Base-by-base conservation (phyloP, 306 rosid species). In the Astragalus glycyphyllos region DNA sequence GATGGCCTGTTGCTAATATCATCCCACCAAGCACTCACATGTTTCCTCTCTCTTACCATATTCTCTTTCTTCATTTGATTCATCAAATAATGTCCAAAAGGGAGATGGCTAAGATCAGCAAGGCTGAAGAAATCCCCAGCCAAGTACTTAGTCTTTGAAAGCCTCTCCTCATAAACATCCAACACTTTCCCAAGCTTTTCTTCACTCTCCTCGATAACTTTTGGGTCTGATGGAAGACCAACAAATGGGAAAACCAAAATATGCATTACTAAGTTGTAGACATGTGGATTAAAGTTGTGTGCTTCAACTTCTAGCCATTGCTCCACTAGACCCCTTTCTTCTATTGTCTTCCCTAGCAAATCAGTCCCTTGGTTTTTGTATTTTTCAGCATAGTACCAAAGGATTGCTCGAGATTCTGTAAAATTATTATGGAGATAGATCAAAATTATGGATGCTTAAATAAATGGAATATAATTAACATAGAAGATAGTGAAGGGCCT, bases 11-110 rank as follows among this genome's bases (percentile, higher is more conserved):
- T 56, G 42, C 79, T 75, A 75, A 75, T 75, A 32, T 75, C 68
- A 75, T 75, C 79, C 79, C 79, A 66, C 79, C 68, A 75, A 66
- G 20, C 73, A 75, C 66, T 75, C 32, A 75, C 79, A 65, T 75
- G 60, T 13, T 75, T 65, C 45, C 73, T 75, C 11, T 75, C 60
- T 17, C 58, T 65, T 0, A 75, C 60, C 32, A 75, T 11, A 55
- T 56, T 32, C 59, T 35, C 79, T 16, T n/a, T 55, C 2, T 37
- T 12, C 49, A 45, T 45, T 56, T 35, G 38, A 13, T 56, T 56
- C 44, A 75, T 11, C 20, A 65, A 56, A 46, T 55, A 75, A 20
- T 66, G 73, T n/a, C 67, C 62, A 35, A 75, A 56, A 12, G 73
- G 68, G n/a, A 75, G 79, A 56, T 75, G 79, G 9, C 73, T 75